Conservation (phyloP, 148 eudicot species). For the Rhododendron griersonianum region DNA sequence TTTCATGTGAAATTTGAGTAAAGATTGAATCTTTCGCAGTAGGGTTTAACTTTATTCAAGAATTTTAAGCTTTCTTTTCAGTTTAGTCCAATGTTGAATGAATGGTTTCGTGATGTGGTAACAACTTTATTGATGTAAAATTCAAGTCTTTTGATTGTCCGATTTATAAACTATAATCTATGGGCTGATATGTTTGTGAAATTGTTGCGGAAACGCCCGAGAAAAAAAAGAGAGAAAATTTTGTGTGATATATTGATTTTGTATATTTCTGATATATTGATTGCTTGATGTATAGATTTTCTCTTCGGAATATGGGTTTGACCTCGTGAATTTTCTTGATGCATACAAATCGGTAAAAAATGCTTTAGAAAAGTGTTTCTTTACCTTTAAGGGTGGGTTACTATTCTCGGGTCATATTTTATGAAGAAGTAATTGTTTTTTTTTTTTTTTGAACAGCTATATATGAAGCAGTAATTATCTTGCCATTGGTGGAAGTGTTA, state of each 20-base stretch:
- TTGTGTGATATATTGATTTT: not conserved
- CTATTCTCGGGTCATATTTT: not conserved
- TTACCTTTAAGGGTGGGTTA: not conserved
- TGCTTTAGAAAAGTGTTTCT: not conserved
- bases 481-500: not conserved
- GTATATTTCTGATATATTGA: slow-evolving; percentile 1
- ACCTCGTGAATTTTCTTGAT: not conserved
- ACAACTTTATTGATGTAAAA: not conserved
- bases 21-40: not conserved
- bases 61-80: not conserved
- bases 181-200: not conserved
- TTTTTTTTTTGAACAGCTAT: not conserved
- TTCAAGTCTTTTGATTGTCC: not conserved
- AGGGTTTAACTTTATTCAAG: slow-evolving; percentile 13
- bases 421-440: not conserved
- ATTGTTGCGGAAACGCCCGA: not conserved
- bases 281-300: not conserved
- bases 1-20: slow-evolving; percentile 6
- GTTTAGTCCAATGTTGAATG: not conserved
- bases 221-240: not conserved
- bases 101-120: not conserved
- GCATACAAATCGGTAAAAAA: not conserved
- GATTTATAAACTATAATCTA: not conserved
- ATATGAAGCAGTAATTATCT: not conserved
- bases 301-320: not conserved